Base-by-base conservation (phyloP, 2,329 filamentous ascomycete species). In the Curvularia spicifera region DNA sequence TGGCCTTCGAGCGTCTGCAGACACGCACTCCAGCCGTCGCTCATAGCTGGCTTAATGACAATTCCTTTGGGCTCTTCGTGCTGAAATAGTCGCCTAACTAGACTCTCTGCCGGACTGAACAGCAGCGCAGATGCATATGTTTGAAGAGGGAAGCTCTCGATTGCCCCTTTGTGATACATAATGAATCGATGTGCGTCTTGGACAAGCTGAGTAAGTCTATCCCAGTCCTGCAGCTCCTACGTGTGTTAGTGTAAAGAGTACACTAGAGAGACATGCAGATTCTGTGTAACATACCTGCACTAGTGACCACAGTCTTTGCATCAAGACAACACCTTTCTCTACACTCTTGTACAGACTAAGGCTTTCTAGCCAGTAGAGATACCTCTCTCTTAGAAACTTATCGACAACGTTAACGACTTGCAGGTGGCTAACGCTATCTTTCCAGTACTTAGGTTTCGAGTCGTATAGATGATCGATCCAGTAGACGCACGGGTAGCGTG, bases 381-480 rank as follows among this genome's bases (percentile, higher is more conserved):
- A 18, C 18, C 18, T 18, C 18, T 18, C 18, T 18, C 18, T 18
- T 18, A 18, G 18, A 18, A 18, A 18, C 18, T 18, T 18, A 18
- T 18, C 18, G 18, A 18, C 18, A 18, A 29, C 28, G 28, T 22
- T 12, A 10, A 10, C 4, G 7, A 22, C 39, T 42, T 22, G 39
- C 39, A 42, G 18, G 20, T 6, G 12, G 3, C 6, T 9, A 20
- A 9, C 10, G 4, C 20, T n/a, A 15, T 5, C 24, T 5, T 6
- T 20, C 2, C 7, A 31, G 55, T 29, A 39, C 10, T 13, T 49
- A 13, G 45, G 37, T 4, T 51, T 51, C 45, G 24, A 61, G 33
- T 66, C 67, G 51, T 53, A 70, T 12, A 77, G 60, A 63, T 78
- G 73, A 39, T 72, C 64, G 24, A 70, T 55, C 76, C 75, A 78